phyloP scores from a whole-genome alignment of 495 filamentous ascomycete species.

The Podospora sp. region DNA sequence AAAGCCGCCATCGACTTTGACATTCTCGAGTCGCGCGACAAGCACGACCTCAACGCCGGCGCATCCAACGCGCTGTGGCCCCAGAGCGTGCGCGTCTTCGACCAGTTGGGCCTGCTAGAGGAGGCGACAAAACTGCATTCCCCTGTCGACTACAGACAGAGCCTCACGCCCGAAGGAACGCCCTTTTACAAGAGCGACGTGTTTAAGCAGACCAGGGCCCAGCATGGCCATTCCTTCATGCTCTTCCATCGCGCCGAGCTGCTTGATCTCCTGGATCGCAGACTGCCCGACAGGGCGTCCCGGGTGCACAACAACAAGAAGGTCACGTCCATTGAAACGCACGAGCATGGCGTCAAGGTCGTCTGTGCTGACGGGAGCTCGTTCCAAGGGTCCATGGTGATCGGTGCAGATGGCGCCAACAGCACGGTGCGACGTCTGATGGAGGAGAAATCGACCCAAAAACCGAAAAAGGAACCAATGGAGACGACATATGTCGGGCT shows the following conservation, averaged over 20 bases:
- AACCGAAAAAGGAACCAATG: neutral
- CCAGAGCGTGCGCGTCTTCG: conserved; percentile 42
- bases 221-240: conserved; percentile 20
- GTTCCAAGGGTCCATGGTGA: conserved; percentile 49
- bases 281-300: neutral
- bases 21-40: conserved; percentile 47
- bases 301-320: conserved; percentile 29
- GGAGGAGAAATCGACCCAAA: conserved; percentile 2
- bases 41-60: conserved; percentile 43
- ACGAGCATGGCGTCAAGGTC: conserved; percentile 33
- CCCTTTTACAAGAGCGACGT: conserved; percentile 18
- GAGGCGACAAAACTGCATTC: neutral
- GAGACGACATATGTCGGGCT: conserved; percentile 3
- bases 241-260: conserved; percentile 16
- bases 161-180: neutral
- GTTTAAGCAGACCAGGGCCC: conserved; percentile 31
- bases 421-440: conserved; percentile 48
- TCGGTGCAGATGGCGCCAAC: conserved; percentile 57
- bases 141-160: neutral
- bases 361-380: conserved; percentile 44
- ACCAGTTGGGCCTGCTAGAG: conserved; percentile 51
- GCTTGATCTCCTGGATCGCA: conserved; percentile 8
- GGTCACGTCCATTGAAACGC: conserved; percentile 32
- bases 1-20: conserved; percentile 50
- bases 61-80: conserved; percentile 42